Percentiles rank a stretch among this genome's conserved stretches.
Conservation (phyloP, 73 alveolate species). For the Paramecium sexaurelia region DNA sequence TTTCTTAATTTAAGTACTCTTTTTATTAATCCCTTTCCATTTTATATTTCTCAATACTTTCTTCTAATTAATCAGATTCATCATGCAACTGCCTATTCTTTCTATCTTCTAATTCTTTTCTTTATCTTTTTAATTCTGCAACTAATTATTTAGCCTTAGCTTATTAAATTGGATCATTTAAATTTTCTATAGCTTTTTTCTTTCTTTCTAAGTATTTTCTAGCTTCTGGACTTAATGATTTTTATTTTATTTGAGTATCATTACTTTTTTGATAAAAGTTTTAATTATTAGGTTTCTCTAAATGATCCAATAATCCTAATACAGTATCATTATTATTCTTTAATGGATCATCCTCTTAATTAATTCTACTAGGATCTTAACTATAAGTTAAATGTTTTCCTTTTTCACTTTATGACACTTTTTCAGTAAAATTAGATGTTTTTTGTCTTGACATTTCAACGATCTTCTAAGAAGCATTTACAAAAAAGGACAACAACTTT, state of each 20-base stretch:
- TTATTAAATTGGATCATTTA: background rate
- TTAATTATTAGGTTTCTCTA: background rate
- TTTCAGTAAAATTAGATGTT: background rate
- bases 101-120: background rate
- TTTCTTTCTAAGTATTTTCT: background rate
- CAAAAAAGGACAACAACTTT: background rate
- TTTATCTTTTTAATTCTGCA: background rate
- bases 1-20: background rate
- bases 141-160: background rate
- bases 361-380: background rate
- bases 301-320: background rate
- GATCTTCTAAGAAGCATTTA: background rate
- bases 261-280: background rate
- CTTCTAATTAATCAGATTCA: background rate
- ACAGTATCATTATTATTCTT: slow-evolving; percentile 27
- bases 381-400: background rate
- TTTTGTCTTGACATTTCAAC: background rate
- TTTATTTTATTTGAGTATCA: background rate
- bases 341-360: background rate
- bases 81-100: background rate
- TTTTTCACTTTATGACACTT: background rate
- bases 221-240: background rate
- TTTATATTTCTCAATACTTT: slow-evolving; percentile 23
- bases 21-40: background rate
- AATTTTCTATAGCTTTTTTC: background rate